These are phyloP conservation scores for Atalantia buxifolia DNA, from an alignment of 345 rosid species.

Conservation along the genomic window DNA sequence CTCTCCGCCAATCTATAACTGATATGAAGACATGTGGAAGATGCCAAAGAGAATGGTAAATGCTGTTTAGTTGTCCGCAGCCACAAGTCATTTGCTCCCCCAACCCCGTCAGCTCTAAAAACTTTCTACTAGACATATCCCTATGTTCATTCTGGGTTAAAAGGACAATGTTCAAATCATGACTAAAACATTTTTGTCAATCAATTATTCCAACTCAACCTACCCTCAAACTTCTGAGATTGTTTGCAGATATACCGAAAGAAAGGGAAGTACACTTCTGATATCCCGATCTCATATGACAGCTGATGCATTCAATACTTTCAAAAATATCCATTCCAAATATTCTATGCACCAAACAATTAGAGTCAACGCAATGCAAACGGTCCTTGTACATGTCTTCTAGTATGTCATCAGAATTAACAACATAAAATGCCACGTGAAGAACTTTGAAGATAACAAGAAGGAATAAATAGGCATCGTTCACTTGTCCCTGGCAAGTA, in stretches of 20 bases:
- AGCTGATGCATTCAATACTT: neutral
- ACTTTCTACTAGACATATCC: neutral
- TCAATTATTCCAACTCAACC: neutral
- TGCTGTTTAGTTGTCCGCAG: neutral
- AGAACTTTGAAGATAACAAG: neutral
- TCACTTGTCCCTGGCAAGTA: neutral
- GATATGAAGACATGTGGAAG: neutral
- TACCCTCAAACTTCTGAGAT: neutral
- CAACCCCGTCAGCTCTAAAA: neutral
- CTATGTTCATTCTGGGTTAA: neutral
- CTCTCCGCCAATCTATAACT: neutral
- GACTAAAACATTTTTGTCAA: neutral
- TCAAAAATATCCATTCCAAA: neutral
- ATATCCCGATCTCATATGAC: neutral
- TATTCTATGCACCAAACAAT: slow-evolving; percentile 3
- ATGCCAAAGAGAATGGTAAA: neutral
- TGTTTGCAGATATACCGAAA: neutral
- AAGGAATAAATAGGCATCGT: neutral
- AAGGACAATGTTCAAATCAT: neutral
- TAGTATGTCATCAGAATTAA: neutral
- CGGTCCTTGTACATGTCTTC: neutral
- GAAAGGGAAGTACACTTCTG: neutral
- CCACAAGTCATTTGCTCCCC: neutral
- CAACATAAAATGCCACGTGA: neutral
- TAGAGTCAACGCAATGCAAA: neutral